A percentile compares a stretch with the other conserved stretches of the same genome.
These are phyloP conservation scores for Eucalyptus polyanthemos DNA, from an alignment of 345 rosid genomes.

Conservation along the genomic window DNA sequence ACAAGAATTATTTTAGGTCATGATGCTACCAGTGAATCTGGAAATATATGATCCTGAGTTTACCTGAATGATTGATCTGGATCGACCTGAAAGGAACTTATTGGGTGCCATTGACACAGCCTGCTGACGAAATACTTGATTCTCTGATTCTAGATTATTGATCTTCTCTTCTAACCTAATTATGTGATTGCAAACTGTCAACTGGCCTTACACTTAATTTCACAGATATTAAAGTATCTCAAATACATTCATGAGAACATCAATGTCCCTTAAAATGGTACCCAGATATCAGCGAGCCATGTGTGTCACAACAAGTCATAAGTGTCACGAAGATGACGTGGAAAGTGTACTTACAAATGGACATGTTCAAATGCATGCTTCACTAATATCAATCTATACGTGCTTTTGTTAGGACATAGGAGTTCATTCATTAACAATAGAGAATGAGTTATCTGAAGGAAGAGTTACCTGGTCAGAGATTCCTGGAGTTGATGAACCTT, in stretches of 20 bases:
- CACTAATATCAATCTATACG: neutral
- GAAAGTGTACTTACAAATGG: neutral
- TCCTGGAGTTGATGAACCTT: slow-evolving; percentile 68
- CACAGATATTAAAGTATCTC: neutral
- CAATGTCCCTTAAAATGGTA: neutral
- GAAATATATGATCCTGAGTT: neutral
- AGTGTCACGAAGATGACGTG: neutral
- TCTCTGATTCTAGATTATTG: slow-evolving; percentile 73
- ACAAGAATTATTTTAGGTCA: neutral
- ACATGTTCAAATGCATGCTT: neutral
- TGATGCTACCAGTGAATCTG: neutral
- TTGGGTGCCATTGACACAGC: slow-evolving; percentile 94
- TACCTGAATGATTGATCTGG: slow-evolving; percentile 87
- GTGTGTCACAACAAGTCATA: neutral
- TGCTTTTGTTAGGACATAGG: neutral
- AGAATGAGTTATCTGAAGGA: neutral
- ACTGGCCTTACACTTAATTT: neutral
- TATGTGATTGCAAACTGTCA: neutral
- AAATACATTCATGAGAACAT: neutral
- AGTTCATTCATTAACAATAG: neutral
- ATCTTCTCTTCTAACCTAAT: slow-evolving; percentile 84
- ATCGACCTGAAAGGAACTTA: slow-evolving; percentile 86
- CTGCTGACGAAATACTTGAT: slow-evolving; percentile 86
- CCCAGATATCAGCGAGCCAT: neutral
- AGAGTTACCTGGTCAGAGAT: slow-evolving; percentile 46